A percentile compares a stretch with the other conserved stretches of the same genome.
Conservation (phyloP, 768 basidiomycete species). For the Tulasnella sp. region DNA sequence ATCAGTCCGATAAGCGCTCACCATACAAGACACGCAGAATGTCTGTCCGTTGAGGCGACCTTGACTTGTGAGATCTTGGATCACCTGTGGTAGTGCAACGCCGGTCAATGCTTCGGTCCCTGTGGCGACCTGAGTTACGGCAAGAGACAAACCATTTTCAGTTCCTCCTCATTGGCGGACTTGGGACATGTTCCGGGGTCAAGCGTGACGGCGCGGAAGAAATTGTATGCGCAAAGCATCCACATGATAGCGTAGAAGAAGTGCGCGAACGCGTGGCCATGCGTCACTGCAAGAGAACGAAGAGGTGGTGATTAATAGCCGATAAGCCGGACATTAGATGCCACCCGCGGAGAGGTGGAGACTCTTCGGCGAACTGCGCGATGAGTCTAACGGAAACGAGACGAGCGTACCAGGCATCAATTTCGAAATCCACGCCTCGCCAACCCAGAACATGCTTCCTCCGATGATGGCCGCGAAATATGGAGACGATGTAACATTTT, state of each 20-base stretch:
- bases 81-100: conserved; percentile 38
- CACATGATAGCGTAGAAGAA: conserved; percentile 60
- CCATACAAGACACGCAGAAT: conserved; percentile 95
- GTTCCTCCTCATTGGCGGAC: conserved; percentile 67
- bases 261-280: conserved; percentile 63
- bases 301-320: too few species aligned
- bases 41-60: conserved; percentile 89
- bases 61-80: conserved; percentile 81
- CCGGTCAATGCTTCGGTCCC: neutral
- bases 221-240: conserved; percentile 71
- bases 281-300: conserved; percentile 67
- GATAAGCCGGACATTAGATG: too few species aligned
- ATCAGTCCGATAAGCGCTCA: conserved; percentile 26
- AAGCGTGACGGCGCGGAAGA: conserved; percentile 77
- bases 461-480: conserved; percentile 89
- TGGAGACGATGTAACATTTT: conserved; percentile 72
- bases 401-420: conserved; percentile 50
- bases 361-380: neutral
- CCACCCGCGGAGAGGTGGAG: too few species aligned
- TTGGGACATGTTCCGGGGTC: conserved; percentile 84
- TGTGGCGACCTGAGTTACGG: neutral
- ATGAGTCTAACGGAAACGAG: conserved; percentile 1
- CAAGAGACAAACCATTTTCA: conserved; percentile 57
- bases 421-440: conserved; percentile 67
- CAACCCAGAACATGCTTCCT: conserved; percentile 77